A percentile compares a stretch with the other conserved stretches of the same genome.
phyloP scores from a whole-genome alignment of 208 protist species.

The Trypanosoma boissoni region DNA sequence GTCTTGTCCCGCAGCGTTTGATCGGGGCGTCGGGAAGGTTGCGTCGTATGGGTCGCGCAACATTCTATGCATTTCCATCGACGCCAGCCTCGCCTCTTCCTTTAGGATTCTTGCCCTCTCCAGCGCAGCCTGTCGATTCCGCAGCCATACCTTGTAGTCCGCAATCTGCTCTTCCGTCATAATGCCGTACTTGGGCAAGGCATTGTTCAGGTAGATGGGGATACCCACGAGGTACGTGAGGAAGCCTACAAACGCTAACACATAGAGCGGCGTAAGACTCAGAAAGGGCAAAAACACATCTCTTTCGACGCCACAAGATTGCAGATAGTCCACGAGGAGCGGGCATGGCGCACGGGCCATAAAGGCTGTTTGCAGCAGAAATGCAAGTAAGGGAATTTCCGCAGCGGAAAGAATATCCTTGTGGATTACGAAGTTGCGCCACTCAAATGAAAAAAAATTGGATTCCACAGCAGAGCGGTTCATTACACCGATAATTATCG shows the following conservation, averaged over 20 bases:
- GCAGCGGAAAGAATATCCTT: conserved; percentile 71
- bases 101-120: conserved; percentile 43
- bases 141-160: conserved; percentile 77
- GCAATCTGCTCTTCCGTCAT: conserved; percentile 66
- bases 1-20: conserved; percentile 4
- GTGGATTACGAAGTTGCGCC: conserved; percentile 66
- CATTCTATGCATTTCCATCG: conserved; percentile 50
- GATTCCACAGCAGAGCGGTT: conserved; percentile 56
- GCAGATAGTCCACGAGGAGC: conserved; percentile 59
- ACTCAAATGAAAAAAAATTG: conserved; percentile 61
- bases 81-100: conserved; percentile 48
- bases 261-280: conserved; percentile 37
- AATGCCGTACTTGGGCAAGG: conserved; percentile 73
- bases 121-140: conserved; percentile 29
- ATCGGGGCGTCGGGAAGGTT: background rate
- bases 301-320: conserved; percentile 36
- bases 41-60: conserved; percentile 8
- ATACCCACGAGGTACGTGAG: conserved; percentile 44
- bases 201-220: conserved; percentile 63
- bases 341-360: conserved; percentile 27
- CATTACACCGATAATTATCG: conserved; percentile 41
- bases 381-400: conserved; percentile 57
- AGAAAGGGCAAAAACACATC: conserved; percentile 55
- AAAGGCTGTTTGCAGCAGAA: conserved; percentile 41
- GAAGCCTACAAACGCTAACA: conserved; percentile 53